Evolutionary conservation across 192 early-diverging fungal species (phyloP).

Genomic region (Backusella circina): DNA sequence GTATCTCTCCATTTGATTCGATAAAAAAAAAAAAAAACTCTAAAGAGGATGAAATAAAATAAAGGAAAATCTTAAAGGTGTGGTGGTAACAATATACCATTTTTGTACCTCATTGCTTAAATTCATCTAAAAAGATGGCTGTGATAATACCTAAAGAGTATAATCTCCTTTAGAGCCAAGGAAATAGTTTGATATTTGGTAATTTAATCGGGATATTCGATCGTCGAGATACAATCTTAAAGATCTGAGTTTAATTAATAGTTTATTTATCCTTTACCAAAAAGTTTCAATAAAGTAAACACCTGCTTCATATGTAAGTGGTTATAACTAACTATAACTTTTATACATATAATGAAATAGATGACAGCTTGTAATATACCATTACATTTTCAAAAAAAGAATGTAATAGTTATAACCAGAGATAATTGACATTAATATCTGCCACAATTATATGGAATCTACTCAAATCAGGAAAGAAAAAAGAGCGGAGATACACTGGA

Average conservation of each 20-base stretch:
- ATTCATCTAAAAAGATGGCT: too few species aligned
- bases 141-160: too few species aligned
- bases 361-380: background rate
- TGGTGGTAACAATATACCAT: background rate
- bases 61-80: background rate
- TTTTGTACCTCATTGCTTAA: background rate
- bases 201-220: background rate
- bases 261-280: background rate
- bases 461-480: too few species aligned
- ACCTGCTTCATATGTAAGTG: too few species aligned
- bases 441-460: background rate
- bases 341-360: too few species aligned
- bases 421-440: background rate
- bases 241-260: background rate
- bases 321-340: too few species aligned
- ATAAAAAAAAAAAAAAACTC: background rate
- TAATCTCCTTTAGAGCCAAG: background rate
- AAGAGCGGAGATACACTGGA: too few species aligned
- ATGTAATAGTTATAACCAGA: background rate
- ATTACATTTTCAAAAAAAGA: too few species aligned
- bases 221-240: background rate
- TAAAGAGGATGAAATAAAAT: background rate
- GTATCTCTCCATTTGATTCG: background rate
- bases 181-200: background rate
- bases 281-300: background rate